Evolutionary conservation across 2,329 filamentous ascomycete genomes (phyloP), one percentile per base, ranked within the genome.

Genomic region (Claviceps purpurea): DNA sequence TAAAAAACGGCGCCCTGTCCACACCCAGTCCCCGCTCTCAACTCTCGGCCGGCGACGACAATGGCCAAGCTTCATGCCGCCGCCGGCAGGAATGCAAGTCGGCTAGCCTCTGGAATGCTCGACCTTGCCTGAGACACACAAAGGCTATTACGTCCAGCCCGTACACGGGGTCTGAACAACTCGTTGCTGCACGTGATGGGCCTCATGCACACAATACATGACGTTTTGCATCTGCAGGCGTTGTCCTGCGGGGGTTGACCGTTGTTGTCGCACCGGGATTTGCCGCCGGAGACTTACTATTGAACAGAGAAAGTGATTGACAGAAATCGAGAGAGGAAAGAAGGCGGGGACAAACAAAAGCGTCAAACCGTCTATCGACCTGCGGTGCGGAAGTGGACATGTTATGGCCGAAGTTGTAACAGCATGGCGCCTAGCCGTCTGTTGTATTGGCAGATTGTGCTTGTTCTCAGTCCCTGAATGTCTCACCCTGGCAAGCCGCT

Each of bases 41-140:
- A 57, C 62, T 61, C 65, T 65, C 62, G 50, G 57, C 56, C 59
- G 58, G 58, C 57, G 60, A 60, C 64, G 60, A 68, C 65, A 68
- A 68, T 68, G 64, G 54, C 54, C 51, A 51, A 49, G 51, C 51
- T 34, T 41, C 45, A 42, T 50, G 52, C 49, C 53, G 52, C 49
- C 56, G 52, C 49, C 53, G 52, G 50, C 56, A 55, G 61, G 63
- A 65, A 65, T 65, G 63, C 52, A 43, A 54, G 50, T 54, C 56
- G 54, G 58, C 55, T 53, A 47, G 51, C 55, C 57, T 58, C 55
- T 66, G 65, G 65, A 68, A 68, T 68, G 65, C 53, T 57, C 37
- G 51, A 55, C 50, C 10, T 34, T 49, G 56, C 55, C 60, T 66
- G 65, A 68, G 65, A 68, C 66, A 68, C 65, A 63, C 66, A 68